Conservation (phyloP, 257 asterid genomes). For the Primulina tabacum region DNA sequence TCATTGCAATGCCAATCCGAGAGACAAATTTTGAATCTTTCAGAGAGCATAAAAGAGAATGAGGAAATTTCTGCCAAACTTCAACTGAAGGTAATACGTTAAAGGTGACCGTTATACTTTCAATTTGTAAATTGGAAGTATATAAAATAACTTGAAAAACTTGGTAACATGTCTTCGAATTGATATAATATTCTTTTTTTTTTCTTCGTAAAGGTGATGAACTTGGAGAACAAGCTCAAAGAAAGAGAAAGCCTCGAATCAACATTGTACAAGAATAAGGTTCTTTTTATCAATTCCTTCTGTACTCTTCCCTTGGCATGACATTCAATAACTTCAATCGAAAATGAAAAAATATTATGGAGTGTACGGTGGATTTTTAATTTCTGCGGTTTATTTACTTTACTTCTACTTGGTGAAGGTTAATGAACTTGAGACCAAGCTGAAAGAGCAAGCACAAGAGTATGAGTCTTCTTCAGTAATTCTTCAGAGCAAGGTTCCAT, state of each 20-base stretch:
- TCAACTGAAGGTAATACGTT: slow-evolving; percentile 61
- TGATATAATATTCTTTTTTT: slow-evolving; percentile 6
- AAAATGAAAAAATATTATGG: not conserved
- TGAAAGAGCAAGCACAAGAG: slow-evolving; percentile 57
- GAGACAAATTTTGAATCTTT: slow-evolving; percentile 62
- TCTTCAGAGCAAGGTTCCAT: slow-evolving; percentile 68
- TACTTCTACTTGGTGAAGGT: slow-evolving; percentile 44
- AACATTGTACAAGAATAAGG: slow-evolving; percentile 66
- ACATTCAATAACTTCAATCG: too few relatives aligned
- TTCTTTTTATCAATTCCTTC: slow-evolving; percentile 9
- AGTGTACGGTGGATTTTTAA: not conserved
- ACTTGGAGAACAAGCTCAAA: slow-evolving; percentile 72
- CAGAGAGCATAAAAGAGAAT: slow-evolving; percentile 66
- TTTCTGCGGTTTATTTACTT: slow-evolving; percentile 3
- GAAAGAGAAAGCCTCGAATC: slow-evolving; percentile 51
- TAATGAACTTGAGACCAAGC: slow-evolving; percentile 67
- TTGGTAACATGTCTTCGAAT: not conserved
- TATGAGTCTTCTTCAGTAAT: slow-evolving; percentile 44
- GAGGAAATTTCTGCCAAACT: slow-evolving; percentile 71
- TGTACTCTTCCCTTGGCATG: slow-evolving; percentile 1
- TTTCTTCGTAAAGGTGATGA: slow-evolving; percentile 47
- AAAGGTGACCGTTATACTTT: not conserved
- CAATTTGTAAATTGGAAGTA: not conserved
- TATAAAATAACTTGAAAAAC: not conserved
- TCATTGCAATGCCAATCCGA: slow-evolving; percentile 57